Evolutionary conservation across 228 moss, liverwort and hornwort species (phyloP), one percentile per base, ranked within the genome.

Genomic region (Sphagnum fallax): DNA sequence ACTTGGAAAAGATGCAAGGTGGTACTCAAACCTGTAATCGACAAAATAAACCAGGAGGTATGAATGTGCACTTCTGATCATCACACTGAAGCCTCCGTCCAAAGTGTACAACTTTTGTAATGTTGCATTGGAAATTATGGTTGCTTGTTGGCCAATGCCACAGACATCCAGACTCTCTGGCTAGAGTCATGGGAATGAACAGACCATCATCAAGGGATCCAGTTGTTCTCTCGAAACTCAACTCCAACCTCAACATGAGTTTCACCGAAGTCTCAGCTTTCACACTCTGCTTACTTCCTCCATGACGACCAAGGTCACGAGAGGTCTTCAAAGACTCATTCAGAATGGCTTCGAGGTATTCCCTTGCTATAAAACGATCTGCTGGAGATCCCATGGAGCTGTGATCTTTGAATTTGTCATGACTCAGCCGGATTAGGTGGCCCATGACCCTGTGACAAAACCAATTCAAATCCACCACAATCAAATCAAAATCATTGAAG

Each of bases 401-500:
- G 0, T 32, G 32, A 32, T 32, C 32, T 32, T 32, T 32, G 32
- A 32, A 32, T 32, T 32, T 55, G 4, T 7, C 47, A 5, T 47
- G 11, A 9, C 8, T 10, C 11, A 63, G 16, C 12, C 32, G 8
- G 9, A 70, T 47, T 8, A 70, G 70, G 16, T 55, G 13, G 47
- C 58, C 58, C 48, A 70, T 70, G 18, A 70, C 48, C 16, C 60
- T 1, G 9, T 47, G 12, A 58, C 47, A 58, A 58, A 70, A 61
- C 48, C 58, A 58, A 61, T 70, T 1, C 55, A 61, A 16, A 5
- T 70, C 51, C 13, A 67, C 50, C 15, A 70, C 70, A 58, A 70
- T 55, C 5, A 58, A 47, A 13, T 70, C 58, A 10, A 70, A 5
- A 13, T 70, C 60, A 13, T 58, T 13, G 52, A 70, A 59, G 13